Percentiles rank a stretch among this genome's conserved stretches.
Evolutionary conservation across 176 grass and related monocot species (phyloP).

Genomic region (Hyparrhenia diplandra): DNA sequence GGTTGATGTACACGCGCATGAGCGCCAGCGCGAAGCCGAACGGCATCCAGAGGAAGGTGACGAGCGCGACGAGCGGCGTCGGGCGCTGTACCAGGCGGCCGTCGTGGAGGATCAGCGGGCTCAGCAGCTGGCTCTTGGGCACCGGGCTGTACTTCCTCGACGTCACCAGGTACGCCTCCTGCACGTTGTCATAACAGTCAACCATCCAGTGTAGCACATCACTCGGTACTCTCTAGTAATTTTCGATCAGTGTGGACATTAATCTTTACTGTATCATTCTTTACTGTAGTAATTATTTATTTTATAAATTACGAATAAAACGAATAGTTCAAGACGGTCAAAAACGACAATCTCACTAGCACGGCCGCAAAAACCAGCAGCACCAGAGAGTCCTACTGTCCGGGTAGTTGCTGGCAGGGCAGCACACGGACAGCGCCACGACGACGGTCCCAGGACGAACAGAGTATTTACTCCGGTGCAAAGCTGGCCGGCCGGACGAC

Average conservation of each 20-base stretch:
- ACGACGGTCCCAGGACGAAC: background rate
- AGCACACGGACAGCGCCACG: background rate
- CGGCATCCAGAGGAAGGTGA: constrained; percentile 96
- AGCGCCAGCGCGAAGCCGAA: constrained; percentile 81
- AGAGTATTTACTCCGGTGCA: constrained; percentile 8
- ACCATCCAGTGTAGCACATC: no score
- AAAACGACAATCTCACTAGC: no score
- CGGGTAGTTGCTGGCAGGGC: no score
- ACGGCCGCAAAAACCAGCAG: no score
- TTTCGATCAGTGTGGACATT: background rate
- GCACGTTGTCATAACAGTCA: background rate
- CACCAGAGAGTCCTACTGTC: no score
- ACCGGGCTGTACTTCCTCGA: constrained; percentile 62
- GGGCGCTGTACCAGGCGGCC: constrained; percentile 80
- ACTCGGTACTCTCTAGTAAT: background rate
- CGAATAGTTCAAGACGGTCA: no score
- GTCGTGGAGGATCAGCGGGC: constrained; percentile 81
- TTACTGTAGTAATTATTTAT: no score
- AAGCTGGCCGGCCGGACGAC: background rate
- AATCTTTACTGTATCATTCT: no score
- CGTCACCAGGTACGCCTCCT: constrained; percentile 78
- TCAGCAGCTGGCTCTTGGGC: constrained; percentile 56
- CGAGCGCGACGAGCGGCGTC: constrained; percentile 68
- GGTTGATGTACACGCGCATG: constrained; percentile 82
- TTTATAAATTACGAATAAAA: no score